phyloP scores from a whole-genome alignment of 108 stramenopile genomes.

The Asterionellopsis glacialis region DNA sequence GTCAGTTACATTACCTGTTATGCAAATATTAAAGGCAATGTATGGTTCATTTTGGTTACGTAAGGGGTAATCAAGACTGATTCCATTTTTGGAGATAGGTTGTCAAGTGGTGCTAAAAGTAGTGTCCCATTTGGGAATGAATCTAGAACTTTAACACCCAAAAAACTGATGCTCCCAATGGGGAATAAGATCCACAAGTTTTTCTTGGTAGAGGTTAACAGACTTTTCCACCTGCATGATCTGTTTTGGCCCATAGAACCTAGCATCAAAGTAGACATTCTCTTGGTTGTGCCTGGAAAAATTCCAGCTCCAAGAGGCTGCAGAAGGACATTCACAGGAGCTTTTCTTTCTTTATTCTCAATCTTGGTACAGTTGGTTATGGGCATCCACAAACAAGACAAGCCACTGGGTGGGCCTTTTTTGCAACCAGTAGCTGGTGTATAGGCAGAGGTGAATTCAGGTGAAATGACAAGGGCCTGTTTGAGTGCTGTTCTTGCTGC shows the following conservation, averaged over 20 bases:
- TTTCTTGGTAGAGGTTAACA: neutral
- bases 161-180: slow-evolving; percentile 21
- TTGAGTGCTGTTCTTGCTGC: too few species aligned
- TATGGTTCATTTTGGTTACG: neutral
- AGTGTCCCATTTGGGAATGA: slow-evolving; percentile 18
- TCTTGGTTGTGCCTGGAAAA: neutral
- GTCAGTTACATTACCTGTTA: slow-evolving; percentile 17
- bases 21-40: slow-evolving; percentile 14
- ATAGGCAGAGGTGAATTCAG: neutral
- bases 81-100: slow-evolving; percentile 5
- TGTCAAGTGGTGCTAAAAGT: slow-evolving; percentile 4
- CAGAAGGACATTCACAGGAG: neutral
- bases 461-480: neutral
- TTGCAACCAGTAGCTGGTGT: neutral
- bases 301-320: slow-evolving; percentile 1
- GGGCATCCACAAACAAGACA: neutral
- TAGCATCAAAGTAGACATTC: neutral
- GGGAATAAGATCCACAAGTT: slow-evolving; percentile 10
- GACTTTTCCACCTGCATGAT: neutral
- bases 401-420: neutral
- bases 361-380: neutral
- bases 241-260: neutral
- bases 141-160: slow-evolving; percentile 20
- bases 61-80: neutral
- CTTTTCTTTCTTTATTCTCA: neutral